Base-by-base conservation (phyloP, 257 asterid species). In the Thymus mandschuricus region DNA sequence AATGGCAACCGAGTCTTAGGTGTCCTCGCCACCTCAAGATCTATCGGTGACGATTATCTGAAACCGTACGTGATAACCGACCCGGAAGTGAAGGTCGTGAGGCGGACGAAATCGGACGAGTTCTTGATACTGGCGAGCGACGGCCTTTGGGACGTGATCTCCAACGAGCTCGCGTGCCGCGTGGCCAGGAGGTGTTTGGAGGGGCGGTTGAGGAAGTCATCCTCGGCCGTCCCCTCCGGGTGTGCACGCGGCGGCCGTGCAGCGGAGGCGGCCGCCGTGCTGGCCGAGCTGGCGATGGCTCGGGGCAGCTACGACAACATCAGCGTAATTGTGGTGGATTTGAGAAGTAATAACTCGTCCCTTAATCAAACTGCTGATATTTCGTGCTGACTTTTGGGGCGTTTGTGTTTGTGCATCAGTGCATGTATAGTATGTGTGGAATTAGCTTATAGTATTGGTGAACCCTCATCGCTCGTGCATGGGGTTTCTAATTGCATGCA, bases 1-100 rank as follows among this genome's bases (percentile, higher is more conserved):
- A 79, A 90, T 15, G 97, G 92, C 5, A 80, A 82, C 0, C 75
- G 93, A 61, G 91, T 90, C 1, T 75, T 82, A 1, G 96, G 97
- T 10, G 97, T 86, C 33, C 93, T 90, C 34, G 87, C 96, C 31
- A 90, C 92, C 27, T 87, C 96, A 38, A 81, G 96, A 81, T 86
- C 96, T 5, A 82, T 89, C 74, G 96, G 96, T 27, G 94, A 89
- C 70, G 8, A 72, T 1, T 87, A 76, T 81, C 90, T 89, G 0
- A 89, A 86, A 70, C 96, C 96, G 0, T 87, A 31, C 8, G 94
- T 87, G 63, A 87, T 80, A 29, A 31, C 94, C 4, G 81, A 82
- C 4, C 96, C 96, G 0, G 86, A 87, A 60, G 90, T 89, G 0
- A 73, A 41, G 15, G 77, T 87, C 11, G 56, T 61, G 54, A 54